phyloP scores from a whole-genome alignment of 1,139 yeast species.

The Yamadazyma aaseri region DNA sequence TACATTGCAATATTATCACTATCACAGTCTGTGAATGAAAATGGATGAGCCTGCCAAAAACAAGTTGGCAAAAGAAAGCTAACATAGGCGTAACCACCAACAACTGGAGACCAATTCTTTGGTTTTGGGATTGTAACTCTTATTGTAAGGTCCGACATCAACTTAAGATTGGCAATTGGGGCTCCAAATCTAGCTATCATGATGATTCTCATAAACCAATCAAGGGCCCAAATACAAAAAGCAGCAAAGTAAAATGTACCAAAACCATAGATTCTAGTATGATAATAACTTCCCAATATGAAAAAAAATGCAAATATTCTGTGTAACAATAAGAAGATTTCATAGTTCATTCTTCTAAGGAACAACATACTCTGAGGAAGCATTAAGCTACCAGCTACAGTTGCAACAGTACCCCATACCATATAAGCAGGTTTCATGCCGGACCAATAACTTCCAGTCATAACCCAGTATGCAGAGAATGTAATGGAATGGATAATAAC shows the following conservation, averaged over 20 bases:
- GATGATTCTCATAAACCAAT: slow-evolving; percentile 24
- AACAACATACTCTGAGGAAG: slow-evolving; percentile 25
- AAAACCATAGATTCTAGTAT: slow-evolving; percentile 23
- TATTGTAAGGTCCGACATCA: slow-evolving; percentile 22
- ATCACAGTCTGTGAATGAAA: slow-evolving; percentile 37
- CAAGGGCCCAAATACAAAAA: slow-evolving; percentile 28
- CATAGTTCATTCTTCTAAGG: slow-evolving; percentile 55
- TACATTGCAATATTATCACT: slow-evolving; percentile 22
- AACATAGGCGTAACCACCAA: slow-evolving; percentile 41
- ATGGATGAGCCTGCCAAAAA: slow-evolving; percentile 72
- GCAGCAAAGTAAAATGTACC: slow-evolving; percentile 14
- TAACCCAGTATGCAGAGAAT: slow-evolving; percentile 19
- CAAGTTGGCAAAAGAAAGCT: slow-evolving; percentile 49
- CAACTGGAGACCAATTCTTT: slow-evolving; percentile 16
- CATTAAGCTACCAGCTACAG: slow-evolving; percentile 21
- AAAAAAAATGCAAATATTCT: slow-evolving; percentile 27
- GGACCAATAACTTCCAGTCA: slow-evolving; percentile 22
- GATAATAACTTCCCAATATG: slow-evolving; percentile 40
- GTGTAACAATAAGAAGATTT: slow-evolving; percentile 55
- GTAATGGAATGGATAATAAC: slow-evolving; percentile 35
- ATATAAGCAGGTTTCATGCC: slow-evolving; percentile 35
- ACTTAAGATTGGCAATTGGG: slow-evolving; percentile 41
- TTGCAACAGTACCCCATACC: slow-evolving; percentile 21
- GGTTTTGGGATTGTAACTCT: slow-evolving; percentile 17
- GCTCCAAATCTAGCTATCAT: slow-evolving; percentile 27